Base-by-base conservation (phyloP, 2,329 filamentous ascomycete species). In the Salinomyces thailandicus region DNA sequence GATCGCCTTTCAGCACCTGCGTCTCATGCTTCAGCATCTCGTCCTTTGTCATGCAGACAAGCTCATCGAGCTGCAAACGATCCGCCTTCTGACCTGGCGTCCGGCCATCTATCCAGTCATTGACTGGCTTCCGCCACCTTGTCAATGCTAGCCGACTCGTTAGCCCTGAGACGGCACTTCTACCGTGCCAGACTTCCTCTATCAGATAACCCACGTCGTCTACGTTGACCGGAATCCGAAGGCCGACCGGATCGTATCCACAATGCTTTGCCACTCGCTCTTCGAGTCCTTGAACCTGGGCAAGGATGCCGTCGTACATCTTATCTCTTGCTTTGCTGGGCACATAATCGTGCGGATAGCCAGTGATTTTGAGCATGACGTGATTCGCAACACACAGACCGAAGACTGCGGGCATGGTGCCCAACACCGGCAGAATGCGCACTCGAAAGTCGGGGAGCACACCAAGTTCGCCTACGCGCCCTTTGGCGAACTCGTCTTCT, bases 381-480 rank as follows among this genome's bases (percentile, higher is more conserved):
- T 96, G 85, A 61, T 96, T 98, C 3, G 91, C 91, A 6, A 84
- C 76, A 0, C 81, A 83, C 38, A 95, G 82, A 6, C 91, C 91
- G 58, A 98, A 98, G 1, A 96, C 80, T 2, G 91, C 89, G 0
- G 91, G 91, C 87, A 98, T 95, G 0, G 91, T 98, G 1, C 91
- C 91, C 3, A 98, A 66, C 0, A 98, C 91, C 0, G 91, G 91
- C 6, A 98, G 63, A 39, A 98, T 98, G n/a, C 91, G 74, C 7
- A 94, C 85, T 16, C 91, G 74, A 60, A 98, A 98, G 56, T 94
- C 87, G 1, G 87, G 83, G 34, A 98, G 72, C 0, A 93, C 84
- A 29, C 86, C 83, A 0, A 96, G 70, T 47, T 95, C 87, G 17
- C 81, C 80, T 0, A 96, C 85, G 13, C 77, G 70, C 13, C 91